A percentile compares a stretch with the other conserved stretches of the same genome.
Conservation (phyloP, 495 filamentous ascomycete genomes). For the Cercophora newfieldiana region DNA sequence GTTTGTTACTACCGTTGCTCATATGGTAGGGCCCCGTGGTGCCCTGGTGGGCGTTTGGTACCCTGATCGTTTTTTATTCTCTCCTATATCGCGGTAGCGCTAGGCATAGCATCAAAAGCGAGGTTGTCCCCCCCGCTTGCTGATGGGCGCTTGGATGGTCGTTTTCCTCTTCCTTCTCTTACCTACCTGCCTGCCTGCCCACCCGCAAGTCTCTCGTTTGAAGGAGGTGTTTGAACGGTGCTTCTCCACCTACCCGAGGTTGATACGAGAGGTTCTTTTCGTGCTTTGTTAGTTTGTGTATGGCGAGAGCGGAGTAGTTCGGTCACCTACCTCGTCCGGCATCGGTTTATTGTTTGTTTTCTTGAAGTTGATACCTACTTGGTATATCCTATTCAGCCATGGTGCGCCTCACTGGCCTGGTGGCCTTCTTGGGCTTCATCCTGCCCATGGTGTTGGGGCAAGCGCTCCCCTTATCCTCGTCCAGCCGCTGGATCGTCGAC, state of each 20-base stretch:
- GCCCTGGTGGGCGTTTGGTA: not conserved
- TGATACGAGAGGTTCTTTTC: no score
- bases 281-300: not conserved
- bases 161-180: not conserved
- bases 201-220: not conserved
- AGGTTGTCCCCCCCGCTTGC: not conserved
- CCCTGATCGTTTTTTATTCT: not conserved
- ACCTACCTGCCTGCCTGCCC: not conserved
- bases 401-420: constrained; percentile 1
- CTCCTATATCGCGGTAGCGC: not conserved
- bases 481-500: constrained; percentile 53
- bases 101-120: not conserved
- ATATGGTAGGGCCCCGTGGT: not conserved
- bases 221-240: not conserved
- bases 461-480: constrained; percentile 44
- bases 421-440: constrained; percentile 22
- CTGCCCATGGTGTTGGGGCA: constrained; percentile 24
- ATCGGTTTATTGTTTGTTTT: not conserved
- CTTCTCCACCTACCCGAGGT: no score
- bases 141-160: not conserved
- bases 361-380: not conserved
- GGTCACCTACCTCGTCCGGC: not conserved
- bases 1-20: not conserved
- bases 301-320: not conserved
- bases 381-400: not conserved